Conservation (phyloP, 1,284 basidiomycete species). For the Trichosporon sp. region DNA sequence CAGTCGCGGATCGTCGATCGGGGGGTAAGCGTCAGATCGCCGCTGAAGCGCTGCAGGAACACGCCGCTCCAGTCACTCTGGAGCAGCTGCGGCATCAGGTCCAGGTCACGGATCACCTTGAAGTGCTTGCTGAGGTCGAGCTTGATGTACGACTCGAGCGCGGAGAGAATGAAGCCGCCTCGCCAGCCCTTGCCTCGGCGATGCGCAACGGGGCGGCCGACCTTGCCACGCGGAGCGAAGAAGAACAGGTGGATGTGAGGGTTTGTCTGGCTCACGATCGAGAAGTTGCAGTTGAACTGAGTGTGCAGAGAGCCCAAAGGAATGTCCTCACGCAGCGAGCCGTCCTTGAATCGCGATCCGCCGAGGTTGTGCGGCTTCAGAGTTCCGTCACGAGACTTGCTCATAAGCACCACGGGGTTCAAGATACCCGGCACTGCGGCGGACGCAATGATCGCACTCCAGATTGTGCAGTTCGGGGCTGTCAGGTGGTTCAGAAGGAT, state of each 20-base stretch:
- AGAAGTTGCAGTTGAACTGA: constrained; percentile 94
- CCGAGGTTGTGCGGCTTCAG: constrained; percentile 93
- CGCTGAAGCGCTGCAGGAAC: constrained; percentile 64
- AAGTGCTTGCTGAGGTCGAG: constrained; percentile 93
- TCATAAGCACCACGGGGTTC: constrained; percentile 72
- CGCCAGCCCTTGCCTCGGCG: constrained; percentile 60
- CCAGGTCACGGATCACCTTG: constrained; percentile 87
- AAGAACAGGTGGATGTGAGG: constrained; percentile 99
- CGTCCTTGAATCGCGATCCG: constrained; percentile 78
- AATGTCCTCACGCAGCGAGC: constrained; percentile 85
- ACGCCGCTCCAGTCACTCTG: constrained; percentile 95
- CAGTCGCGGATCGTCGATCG: constrained; percentile 76
- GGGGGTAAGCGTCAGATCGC: constrained; percentile 66
- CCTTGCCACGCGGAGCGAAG: constrained; percentile 87
- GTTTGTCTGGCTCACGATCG: constrained; percentile 88
- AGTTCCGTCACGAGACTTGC: constrained; percentile 76
- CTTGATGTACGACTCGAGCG: constrained; percentile 87
- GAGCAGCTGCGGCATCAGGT: constrained; percentile 75
- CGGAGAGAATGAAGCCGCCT: constrained; percentile 89
- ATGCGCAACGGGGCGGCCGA: constrained; percentile 54
- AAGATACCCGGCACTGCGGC: constrained; percentile 49
- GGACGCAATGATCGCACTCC: constrained; percentile 51
- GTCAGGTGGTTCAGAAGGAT: constrained; percentile 94
- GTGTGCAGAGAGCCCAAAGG: constrained; percentile 85
- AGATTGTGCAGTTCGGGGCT: constrained; percentile 73